These are phyloP conservation scores for Fomitopsis pinicola DNA, from an alignment of 1,284 basidiomycete species.

Conservation along the genomic window DNA sequence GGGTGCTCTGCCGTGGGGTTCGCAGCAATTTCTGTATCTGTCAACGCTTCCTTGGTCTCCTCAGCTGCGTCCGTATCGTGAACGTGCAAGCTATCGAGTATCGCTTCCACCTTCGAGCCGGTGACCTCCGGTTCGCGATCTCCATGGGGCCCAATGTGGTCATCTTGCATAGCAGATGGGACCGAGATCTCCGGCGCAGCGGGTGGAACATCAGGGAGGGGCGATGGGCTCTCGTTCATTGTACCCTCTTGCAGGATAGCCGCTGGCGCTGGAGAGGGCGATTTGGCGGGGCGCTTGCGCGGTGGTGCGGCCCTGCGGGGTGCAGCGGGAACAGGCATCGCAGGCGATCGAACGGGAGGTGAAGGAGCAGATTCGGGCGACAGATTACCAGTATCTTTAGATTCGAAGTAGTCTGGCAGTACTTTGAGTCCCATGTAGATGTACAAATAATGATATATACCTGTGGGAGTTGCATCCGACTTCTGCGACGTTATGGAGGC, in stretches of 20 bases:
- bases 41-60: conserved; percentile 6
- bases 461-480: neutral
- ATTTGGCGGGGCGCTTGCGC: conserved; percentile 53
- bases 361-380: conserved; percentile 33
- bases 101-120: conserved; percentile 13
- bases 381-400: conserved; percentile 23
- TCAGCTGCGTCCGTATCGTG: conserved; percentile 3
- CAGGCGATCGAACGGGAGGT: conserved; percentile 33
- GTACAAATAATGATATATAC: neutral
- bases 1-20: neutral
- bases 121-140: conserved; percentile 16
- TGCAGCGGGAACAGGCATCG: conserved; percentile 72
- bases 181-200: conserved; percentile 1
- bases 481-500: neutral
- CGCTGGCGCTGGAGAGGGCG: conserved; percentile 25
- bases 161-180: conserved; percentile 5
- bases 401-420: conserved; percentile 19
- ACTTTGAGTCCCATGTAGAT: neutral
- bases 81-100: conserved; percentile 8
- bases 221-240: conserved; percentile 18
- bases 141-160: conserved; percentile 11
- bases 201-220: conserved; percentile 7
- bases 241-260: conserved; percentile 13
- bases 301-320: conserved; percentile 69
- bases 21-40: neutral